Evolutionary conservation across 129 eudicot genomes (phyloP), one percentile per base, ranked within the genome.

Genomic region (Arctium lappa): DNA sequence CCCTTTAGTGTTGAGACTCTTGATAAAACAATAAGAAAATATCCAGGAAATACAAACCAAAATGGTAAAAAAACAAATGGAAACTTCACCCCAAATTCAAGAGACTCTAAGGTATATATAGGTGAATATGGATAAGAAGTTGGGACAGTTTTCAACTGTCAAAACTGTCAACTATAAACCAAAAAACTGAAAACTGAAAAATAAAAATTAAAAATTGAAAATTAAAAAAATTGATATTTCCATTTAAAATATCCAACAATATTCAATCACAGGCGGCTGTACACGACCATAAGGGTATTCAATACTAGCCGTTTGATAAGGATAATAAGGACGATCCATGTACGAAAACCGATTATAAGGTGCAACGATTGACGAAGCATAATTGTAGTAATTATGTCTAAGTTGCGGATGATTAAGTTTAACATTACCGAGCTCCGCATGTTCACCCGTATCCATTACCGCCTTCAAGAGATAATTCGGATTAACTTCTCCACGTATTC

Each of bases 401-500:
- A 74, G 76, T 83, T 60, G 69, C 2, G 92, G 92, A 46, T 89
- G 92, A 3, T 77, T 72, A 74, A 90, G 83, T 74, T 84, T 86
- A 15, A 79, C 86, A 76, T 56, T 72, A 18, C 65, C 38, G 4
- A 86, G 68, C 63, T 90, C 85, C 5, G 89, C 93, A 18, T 88
- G 91, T 40, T 56, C 48, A 40, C 85, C 91, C 70, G 89, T 78
- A 70, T 70, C 40, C 56, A 83, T 83, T 9, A 88, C 82, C 2
- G 91, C 83, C 78, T 76, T 79, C 36, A 86, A 8, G 18, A 86
- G 85, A 72, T 82, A 1, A 80, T 78, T 82, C 16, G 91, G 88
- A 73, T 85, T 86, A 36, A 85, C 86, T 63, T 85, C 73, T 38
- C 85, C 90, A 3, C 77, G 37, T 8, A 87, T 73, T 71, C 16